Evolutionary conservation across 148 eudicot species (phyloP), one percentile per base, ranked within the genome.

Genomic region (Rhododendron molle): DNA sequence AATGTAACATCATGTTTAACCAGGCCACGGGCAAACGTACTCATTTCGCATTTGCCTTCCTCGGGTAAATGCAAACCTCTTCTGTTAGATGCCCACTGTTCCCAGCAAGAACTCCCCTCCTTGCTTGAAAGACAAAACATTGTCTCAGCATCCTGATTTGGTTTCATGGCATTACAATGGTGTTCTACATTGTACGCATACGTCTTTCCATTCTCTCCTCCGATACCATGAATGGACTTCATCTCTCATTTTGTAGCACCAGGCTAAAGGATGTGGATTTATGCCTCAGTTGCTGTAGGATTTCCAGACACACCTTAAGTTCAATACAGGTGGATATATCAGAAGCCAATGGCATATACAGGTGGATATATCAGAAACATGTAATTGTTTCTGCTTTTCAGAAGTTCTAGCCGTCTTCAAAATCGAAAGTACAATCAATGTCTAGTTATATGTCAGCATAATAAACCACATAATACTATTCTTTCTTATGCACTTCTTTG

Each of bases 251-350:
- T 23, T 2, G 54, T 52, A 78, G 28, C 54, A 46, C 56, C 20
- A 46, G 32, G 20, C 52, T 18, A 46, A 78, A n/a, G 13, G 81
- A 46, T 78, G 30, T n/a, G 26, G 20, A 46, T 28, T 44, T 78
- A 56, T 23, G 34, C 81, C 52, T 78, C 34, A 10, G 34, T 20
- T 43, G 54, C 9, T n/a, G 47, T 32, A 18, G 72, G 40, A 79
- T 80, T 50, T 83, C 81, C 62, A 82, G 69, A 85, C 46, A 67
- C 50, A 56, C 21, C 44, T 3, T 62, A 82, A 44, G 47, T 44
- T 58, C 80, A 81, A 78, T 76, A 83, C 78, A 40, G 44, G 8
- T 40, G 44, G 7, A 40, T 40, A 79, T 76, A 56, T 65, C 44
- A 40, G 18, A n/a, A 72, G 73, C 30, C 78, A 84, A 79, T 28